These are phyloP conservation scores for Malbranchea cinnamomea DNA, from an alignment of 2,329 filamentous ascomycete genomes.

Conservation along the genomic window DNA sequence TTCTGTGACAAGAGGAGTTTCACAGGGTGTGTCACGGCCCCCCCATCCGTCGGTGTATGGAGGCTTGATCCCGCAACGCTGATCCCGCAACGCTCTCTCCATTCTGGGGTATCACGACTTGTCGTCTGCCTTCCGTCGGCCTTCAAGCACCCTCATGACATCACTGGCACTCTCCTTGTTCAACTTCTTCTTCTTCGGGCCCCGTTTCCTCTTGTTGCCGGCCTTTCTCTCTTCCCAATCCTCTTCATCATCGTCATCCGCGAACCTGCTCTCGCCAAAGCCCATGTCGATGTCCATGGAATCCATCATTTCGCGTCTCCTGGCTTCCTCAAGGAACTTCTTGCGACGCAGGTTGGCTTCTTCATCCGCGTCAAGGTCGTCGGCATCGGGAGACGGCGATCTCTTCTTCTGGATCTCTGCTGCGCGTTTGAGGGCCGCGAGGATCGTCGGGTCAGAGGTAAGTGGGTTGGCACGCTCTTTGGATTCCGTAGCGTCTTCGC, in stretches of 20 bases:
- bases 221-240: conserved; percentile 32
- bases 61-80: background rate
- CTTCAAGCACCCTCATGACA: conserved; percentile 65
- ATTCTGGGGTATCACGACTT: conserved; percentile 1
- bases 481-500: conserved; percentile 34
- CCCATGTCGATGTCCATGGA: conserved; percentile 87
- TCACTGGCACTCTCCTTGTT: conserved; percentile 56
- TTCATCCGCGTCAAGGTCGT: conserved; percentile 38
- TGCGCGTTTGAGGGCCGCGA: conserved; percentile 76
- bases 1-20: no score
- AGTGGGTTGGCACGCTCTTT: conserved; percentile 25
- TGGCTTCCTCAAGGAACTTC: conserved; percentile 53
- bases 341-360: conserved; percentile 54
- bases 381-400: conserved; percentile 31
- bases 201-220: conserved; percentile 37
- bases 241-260: conserved; percentile 75
- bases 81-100: no score
- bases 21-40: no score
- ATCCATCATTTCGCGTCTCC: conserved; percentile 52
- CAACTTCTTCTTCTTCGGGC: conserved; percentile 37
- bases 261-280: conserved; percentile 75
- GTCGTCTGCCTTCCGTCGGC: conserved; percentile 31
- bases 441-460: conserved; percentile 59
- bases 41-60: no score
- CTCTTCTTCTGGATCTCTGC: conserved; percentile 42